phyloP scores from a whole-genome alignment of 2,329 filamentous ascomycete species.

The Phialemonium atrogriseum region DNA sequence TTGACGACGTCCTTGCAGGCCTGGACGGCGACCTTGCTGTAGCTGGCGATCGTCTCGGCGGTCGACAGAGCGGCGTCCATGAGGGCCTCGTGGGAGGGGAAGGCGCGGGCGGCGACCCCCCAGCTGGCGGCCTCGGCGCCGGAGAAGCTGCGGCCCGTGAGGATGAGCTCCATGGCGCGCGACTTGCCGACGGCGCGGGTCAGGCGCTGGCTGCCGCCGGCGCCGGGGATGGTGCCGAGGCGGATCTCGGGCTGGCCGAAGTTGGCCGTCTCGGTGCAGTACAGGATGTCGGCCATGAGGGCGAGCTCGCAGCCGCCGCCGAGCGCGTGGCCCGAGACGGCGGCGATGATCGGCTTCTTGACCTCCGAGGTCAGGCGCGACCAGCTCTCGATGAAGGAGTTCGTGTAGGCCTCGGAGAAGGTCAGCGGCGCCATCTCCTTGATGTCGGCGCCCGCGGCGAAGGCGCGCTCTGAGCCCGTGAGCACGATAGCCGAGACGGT shows the following conservation, averaged over 20 bases:
- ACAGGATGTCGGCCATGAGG: slow-evolving; percentile 95
- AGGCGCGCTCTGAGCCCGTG: slow-evolving; percentile 83
- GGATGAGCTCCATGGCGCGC: slow-evolving; percentile 83
- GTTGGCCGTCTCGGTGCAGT: slow-evolving; percentile 76
- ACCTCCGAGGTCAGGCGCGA: slow-evolving; percentile 73
- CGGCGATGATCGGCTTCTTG: slow-evolving; percentile 90
- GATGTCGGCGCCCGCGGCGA: slow-evolving; percentile 94
- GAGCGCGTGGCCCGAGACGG: slow-evolving; percentile 88
- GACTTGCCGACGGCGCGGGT: slow-evolving; percentile 77
- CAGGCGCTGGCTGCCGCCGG: slow-evolving; percentile 82
- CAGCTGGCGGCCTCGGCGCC: slow-evolving; percentile 81
- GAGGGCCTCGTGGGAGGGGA: slow-evolving; percentile 71
- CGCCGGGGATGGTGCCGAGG: slow-evolving; percentile 84
- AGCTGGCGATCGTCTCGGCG: slow-evolving; percentile 81
- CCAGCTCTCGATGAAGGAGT: slow-evolving; percentile 93
- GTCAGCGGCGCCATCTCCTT: slow-evolving; percentile 96
- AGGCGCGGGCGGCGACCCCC: slow-evolving; percentile 80
- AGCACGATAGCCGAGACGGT: slow-evolving; percentile 71
- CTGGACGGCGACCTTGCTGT: slow-evolving; percentile 79
- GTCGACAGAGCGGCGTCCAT: slow-evolving; percentile 75
- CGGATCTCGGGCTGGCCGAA: slow-evolving; percentile 98
- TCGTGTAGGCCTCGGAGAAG: slow-evolving; percentile 80
- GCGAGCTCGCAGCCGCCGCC: slow-evolving; percentile 95
- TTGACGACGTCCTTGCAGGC: slow-evolving; percentile 98
- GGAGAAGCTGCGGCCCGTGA: slow-evolving; percentile 77